These are phyloP conservation scores for Pleurotus tuber-regium DNA, from an alignment of 768 basidiomycete species.

Conservation along the genomic window DNA sequence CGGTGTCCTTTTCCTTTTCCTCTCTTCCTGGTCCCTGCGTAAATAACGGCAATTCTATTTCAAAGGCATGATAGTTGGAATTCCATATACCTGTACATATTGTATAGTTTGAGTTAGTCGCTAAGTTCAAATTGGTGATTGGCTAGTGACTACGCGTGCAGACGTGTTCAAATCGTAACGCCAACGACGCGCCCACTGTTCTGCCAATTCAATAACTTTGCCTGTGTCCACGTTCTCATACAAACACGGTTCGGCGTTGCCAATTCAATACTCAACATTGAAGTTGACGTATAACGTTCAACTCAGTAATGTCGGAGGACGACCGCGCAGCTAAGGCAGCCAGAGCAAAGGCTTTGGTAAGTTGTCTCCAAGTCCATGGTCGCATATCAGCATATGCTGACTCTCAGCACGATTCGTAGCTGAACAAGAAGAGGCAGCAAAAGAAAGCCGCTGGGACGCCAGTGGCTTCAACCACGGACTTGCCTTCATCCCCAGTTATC, in stretches of 20 bases:
- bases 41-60: constrained; percentile 45
- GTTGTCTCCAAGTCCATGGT: constrained; percentile 18
- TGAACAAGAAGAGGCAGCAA: constrained; percentile 76
- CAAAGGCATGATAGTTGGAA: constrained; percentile 9
- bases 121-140: no score
- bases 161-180: background rate
- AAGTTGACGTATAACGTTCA: constrained; percentile 1
- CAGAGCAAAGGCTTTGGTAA: constrained; percentile 79
- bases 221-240: background rate
- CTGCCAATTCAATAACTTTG: background rate
- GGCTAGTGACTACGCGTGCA: no score
- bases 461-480: constrained; percentile 12
- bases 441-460: constrained; percentile 55
- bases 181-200: background rate
- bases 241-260: background rate
- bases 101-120: no score
- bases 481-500: constrained; percentile 25
- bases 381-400: no score
- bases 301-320: constrained; percentile 53
- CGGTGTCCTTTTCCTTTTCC: constrained; percentile 32
- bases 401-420: no score
- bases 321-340: constrained; percentile 83
- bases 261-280: background rate
- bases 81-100: constrained; percentile 11
- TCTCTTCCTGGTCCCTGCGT: constrained; percentile 33